These are phyloP conservation scores for Chlorella vulgaris DNA, from an alignment of 139 green algal genomes.

Conservation along the genomic window DNA sequence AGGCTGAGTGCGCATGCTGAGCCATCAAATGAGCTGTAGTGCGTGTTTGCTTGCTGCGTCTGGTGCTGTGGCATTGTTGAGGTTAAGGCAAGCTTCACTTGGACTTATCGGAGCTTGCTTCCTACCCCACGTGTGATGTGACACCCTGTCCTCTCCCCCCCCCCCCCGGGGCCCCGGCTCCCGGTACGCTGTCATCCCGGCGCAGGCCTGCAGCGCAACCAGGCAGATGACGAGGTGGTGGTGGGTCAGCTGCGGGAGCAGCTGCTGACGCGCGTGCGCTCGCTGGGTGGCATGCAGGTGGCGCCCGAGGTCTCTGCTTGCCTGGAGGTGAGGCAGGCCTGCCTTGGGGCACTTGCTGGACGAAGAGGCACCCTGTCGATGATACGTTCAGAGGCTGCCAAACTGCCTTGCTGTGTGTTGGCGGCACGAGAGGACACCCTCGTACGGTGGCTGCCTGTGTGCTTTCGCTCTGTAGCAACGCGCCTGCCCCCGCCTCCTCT, in stretches of 20 bases:
- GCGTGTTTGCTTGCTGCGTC: too few species aligned
- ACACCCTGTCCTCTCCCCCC: too few species aligned
- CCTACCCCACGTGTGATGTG: too few species aligned
- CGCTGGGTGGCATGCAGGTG: constrained; percentile 7
- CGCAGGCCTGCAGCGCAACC: constrained; percentile 15
- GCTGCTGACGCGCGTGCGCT: constrained; percentile 23
- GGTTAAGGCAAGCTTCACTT: too few species aligned
- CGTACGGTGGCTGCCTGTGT: too few species aligned
- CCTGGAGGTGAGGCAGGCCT: constrained; percentile 24
- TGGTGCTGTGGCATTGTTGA: neutral
- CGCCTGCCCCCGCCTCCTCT: neutral
- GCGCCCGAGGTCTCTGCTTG: constrained; percentile 28
- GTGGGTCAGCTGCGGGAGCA: constrained; percentile 30
- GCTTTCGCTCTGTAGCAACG: neutral
- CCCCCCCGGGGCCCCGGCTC: too few species aligned
- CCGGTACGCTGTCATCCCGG: too few species aligned
- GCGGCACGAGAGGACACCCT: too few species aligned
- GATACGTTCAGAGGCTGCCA: too few species aligned
- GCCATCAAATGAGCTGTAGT: neutral
- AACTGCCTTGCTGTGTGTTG: too few species aligned
- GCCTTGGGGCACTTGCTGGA: neutral
- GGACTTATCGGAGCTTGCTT: too few species aligned
- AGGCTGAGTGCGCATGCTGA: neutral
- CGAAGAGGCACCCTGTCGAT: neutral
- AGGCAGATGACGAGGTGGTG: constrained; percentile 28